Conservation (phyloP, 805 yeast genomes). For the Pichia ethanolica region DNA sequence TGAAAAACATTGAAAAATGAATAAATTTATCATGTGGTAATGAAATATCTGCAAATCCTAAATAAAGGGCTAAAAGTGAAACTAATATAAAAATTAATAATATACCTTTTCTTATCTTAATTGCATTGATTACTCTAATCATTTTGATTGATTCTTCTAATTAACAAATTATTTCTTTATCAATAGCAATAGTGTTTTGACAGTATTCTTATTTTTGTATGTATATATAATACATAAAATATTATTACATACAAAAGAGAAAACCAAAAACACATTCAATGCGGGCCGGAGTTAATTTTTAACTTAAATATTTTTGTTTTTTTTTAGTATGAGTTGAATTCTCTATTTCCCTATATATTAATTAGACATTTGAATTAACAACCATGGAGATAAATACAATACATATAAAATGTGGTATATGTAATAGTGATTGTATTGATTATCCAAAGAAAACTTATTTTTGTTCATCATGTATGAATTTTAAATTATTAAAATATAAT, state of each 20-base stretch:
- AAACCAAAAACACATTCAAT: too few relatives aligned
- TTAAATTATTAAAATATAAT: slow-evolving; percentile 19
- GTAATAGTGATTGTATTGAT: slow-evolving; percentile 2
- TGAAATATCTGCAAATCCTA: slow-evolving; percentile 45
- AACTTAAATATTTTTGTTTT: too few relatives aligned
- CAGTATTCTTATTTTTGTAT: too few relatives aligned
- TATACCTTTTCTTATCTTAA: not conserved
- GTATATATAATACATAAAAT: too few relatives aligned
- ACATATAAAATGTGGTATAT: slow-evolving; percentile 15
- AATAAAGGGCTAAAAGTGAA: slow-evolving; percentile 24
- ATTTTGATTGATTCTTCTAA: too few relatives aligned
- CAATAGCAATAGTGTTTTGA: too few relatives aligned
- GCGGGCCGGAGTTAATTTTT: too few relatives aligned
- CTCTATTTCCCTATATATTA: too few relatives aligned
- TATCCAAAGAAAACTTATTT: slow-evolving; percentile 7
- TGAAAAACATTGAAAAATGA: slow-evolving; percentile 39
- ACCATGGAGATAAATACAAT: not conserved
- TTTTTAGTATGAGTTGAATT: not conserved
- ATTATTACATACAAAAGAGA: too few relatives aligned
- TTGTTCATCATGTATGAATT: slow-evolving; percentile 24
- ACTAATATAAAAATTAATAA: not conserved
- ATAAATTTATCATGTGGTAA: slow-evolving; percentile 40
- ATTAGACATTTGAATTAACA: not conserved
- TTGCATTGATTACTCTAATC: too few relatives aligned
- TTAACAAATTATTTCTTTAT: too few relatives aligned